Conservation (phyloP, 306 rosid species). For the Quercus glauca region DNA sequence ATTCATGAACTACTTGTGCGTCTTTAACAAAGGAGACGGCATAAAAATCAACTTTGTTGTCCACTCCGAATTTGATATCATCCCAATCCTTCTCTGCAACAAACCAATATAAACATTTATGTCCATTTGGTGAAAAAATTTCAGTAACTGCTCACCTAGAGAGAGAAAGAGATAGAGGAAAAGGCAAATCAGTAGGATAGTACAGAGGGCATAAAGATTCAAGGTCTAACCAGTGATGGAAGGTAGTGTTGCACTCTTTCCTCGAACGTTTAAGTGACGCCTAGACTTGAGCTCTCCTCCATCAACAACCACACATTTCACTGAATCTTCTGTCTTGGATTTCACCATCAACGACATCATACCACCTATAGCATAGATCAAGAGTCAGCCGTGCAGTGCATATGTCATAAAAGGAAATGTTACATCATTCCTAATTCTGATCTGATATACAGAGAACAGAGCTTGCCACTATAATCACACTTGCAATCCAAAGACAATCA, state of each 20-base stretch:
- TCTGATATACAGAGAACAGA: not conserved
- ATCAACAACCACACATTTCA: conserved; percentile 93
- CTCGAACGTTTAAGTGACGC: conserved; percentile 94
- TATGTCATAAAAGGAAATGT: conserved; percentile 1
- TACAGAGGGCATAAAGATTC: not conserved
- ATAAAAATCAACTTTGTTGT: conserved; percentile 93
- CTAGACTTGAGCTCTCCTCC: conserved; percentile 98
- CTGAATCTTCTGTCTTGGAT: conserved; percentile 80
- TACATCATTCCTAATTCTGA: not conserved
- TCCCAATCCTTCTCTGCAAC: conserved; percentile 99
- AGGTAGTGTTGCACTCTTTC: conserved; percentile 97
- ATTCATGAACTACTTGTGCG: conserved; percentile 88
- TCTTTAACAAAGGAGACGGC: conserved; percentile 99
- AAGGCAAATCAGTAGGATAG: not conserved
- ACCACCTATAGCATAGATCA: conserved; percentile 66
- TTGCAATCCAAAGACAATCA: not conserved
- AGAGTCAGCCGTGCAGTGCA: conserved; percentile 18
- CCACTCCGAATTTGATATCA: conserved; percentile 97
- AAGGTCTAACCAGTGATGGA: conserved; percentile 82
- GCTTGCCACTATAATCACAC: not conserved
- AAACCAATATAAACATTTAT: conserved; percentile 26
- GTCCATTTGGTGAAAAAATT: not conserved
- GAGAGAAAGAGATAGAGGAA: not conserved
- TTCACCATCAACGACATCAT: conserved; percentile 89
- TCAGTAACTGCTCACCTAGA: conserved; percentile 1